Conservation (phyloP, 164 flowering plant genomes). For the Malania oleifera region DNA sequence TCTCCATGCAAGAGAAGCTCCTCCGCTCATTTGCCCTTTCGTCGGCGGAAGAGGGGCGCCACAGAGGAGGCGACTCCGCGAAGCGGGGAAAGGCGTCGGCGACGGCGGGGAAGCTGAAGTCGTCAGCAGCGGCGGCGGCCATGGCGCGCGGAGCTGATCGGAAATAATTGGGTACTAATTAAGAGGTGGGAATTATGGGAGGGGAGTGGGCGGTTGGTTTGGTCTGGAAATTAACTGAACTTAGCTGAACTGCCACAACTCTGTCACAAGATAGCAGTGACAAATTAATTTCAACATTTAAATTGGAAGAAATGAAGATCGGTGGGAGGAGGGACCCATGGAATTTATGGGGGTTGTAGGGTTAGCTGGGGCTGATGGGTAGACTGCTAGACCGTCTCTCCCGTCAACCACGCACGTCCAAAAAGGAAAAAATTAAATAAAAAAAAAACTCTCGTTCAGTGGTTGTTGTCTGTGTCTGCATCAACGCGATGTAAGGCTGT, state of each 20-base stretch:
- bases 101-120: slow-evolving; percentile 44
- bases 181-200: background rate
- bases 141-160: background rate
- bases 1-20: slow-evolving; percentile 20
- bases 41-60: slow-evolving; percentile 27
- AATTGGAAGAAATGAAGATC: background rate
- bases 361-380: too few species aligned
- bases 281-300: background rate
- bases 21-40: slow-evolving; percentile 3
- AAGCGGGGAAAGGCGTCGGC: slow-evolving; percentile 9
- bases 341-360: background rate
- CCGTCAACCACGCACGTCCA: too few species aligned
- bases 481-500: too few species aligned
- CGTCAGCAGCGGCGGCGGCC: slow-evolving; percentile 22
- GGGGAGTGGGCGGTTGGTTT: slow-evolving; percentile 7
- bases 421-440: too few species aligned
- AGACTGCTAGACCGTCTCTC: too few species aligned
- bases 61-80: slow-evolving; percentile 36
- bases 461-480: too few species aligned
- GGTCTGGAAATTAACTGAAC: background rate
- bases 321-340: background rate
- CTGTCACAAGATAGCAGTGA: too few species aligned
- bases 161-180: background rate
- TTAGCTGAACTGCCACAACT: slow-evolving; percentile 22
- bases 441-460: too few species aligned